Base-by-base conservation (phyloP, 495 filamentous ascomycete genomes). In the Sabuloglossum arenarium region DNA sequence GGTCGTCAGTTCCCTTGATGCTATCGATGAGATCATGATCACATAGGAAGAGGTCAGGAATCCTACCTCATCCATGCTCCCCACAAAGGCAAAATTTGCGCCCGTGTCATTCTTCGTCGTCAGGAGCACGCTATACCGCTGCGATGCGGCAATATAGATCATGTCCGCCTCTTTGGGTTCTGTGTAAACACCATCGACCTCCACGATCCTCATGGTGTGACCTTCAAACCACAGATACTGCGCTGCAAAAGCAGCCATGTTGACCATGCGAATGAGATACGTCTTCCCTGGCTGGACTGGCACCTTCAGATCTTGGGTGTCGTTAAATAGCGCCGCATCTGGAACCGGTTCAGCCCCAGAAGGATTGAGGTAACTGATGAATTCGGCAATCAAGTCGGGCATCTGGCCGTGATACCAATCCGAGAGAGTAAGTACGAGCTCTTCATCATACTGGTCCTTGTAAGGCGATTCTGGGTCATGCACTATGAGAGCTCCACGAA, bases 201-300 rank as follows among this genome's bases (percentile, higher is more conserved):
- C 77, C 28, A 80, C 70, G 31, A 86, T 71, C 21, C 61, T 70
- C 52, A 82, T 73, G 53, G 72, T 77, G 59, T 88, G 84, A 5
- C 51, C 52, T 39, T 87, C 81, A 67, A 89, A 79, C 74, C 84
- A 85, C 60, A 88, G 67, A 63, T 84, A 76, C 56, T 81, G 75
- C 42, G 73, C 75, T 0, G 79, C 76, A 64, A 86, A 86, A 14
- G 81, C 82, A 3, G 76, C 81, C 45, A 85, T 80, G 64, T 91
- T 91, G 64, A 86, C 67, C 56, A 90, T 71, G 14, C 81, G 80
- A 63, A 94, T 73, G 12, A 89, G 70, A 58, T 94, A 94, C 0
- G 86, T 94, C 64, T 82, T 89, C 11, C 79, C 80, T 0, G 87
- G 77, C 55, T 79, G 61, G 0, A 90, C 75, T 1, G 72, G 58